These are phyloP conservation scores for Reticulascus tulasneorum DNA, from an alignment of 2,329 filamentous ascomycete genomes.

Conservation along the genomic window DNA sequence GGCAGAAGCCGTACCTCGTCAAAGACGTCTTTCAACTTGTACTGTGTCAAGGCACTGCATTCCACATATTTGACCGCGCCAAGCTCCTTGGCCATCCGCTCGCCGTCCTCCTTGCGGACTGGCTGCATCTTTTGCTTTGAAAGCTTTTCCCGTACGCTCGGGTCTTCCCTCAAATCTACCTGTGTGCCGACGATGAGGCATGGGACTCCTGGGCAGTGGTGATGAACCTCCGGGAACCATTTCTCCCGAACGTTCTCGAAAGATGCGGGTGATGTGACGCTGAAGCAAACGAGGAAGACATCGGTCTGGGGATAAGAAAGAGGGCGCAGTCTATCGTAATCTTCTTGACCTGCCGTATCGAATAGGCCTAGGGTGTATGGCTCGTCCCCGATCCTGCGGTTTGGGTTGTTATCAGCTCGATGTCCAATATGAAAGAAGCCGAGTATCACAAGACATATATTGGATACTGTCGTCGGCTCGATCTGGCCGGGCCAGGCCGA, in stretches of 20 bases:
- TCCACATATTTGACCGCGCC: conserved; percentile 98
- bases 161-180: conserved; percentile 89
- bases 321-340: conserved; percentile 95
- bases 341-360: conserved; percentile 98
- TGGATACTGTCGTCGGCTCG: background rate
- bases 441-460: background rate
- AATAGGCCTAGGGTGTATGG: conserved; percentile 96
- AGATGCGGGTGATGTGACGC: conserved; percentile 92
- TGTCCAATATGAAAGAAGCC: background rate
- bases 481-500: background rate
- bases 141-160: conserved; percentile 83
- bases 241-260: conserved; percentile 99
- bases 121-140: conserved; percentile 94
- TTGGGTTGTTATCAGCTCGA: conserved; percentile 8
- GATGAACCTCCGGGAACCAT: conserved; percentile 98
- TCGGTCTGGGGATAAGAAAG: conserved; percentile 98
- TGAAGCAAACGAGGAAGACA: conserved; percentile 98
- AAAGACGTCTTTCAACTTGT: conserved; percentile 98
- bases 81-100: conserved; percentile 95
- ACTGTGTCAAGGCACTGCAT: conserved; percentile 96
- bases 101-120: conserved; percentile 87
- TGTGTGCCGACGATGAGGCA: conserved; percentile 98
- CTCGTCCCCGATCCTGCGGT: conserved; percentile 90
- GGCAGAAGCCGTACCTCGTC: conserved; percentile 70
- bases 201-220: conserved; percentile 96